Base-by-base conservation (phyloP, 352 stramenopile genomes). In the Aphanomyces astaci region DNA sequence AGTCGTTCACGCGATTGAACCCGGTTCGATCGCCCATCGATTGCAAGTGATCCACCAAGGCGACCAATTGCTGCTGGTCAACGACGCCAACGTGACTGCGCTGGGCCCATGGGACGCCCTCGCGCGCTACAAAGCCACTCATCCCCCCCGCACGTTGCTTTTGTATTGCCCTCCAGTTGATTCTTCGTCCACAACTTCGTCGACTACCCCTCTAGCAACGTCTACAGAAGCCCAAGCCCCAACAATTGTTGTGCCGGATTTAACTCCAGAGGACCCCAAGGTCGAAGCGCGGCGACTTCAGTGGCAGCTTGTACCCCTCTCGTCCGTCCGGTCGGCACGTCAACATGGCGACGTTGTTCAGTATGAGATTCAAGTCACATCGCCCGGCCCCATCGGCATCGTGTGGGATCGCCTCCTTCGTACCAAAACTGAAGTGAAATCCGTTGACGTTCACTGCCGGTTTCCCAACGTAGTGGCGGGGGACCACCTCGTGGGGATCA, bases 401-500 rank as follows among this genome's bases (percentile, higher is more conserved):
- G 33, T 54, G 28, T 64, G 56, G 56, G 28, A 64, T 5, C 15
- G 36, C 24, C 33, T 1, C 9, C 5, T 52, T 24, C 15, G 7
- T 10, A 24, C 36, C 7, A 51, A 24, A n/a, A 64, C 56, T 9
- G n/a, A 55, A 25, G 56, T 64, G 7, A 51, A 64, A 11, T 13
- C 28, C 7, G 43, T 49, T 4, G 56, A 53, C 17, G 5, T 30
- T 4, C 17, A n/a, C 5, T 49, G n/a, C 36, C 36, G 2, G 22
- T 64, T 54, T 55, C 15, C 36, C 7, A 31, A 22, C 7, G 56
- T 64, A 22, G 13, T 7, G 7, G n/a, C 81, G 17, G 74, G 63
- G 1, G 82, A 91, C 46, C 81, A 89, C 32, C 68, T 91, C 24
- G 80, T 91, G 31, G 71, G 72, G 43, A 66, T 91, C 17, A 91